Evolutionary conservation across 176 grass and related monocot species (phyloP).

Genomic region (Avena atlantica): DNA sequence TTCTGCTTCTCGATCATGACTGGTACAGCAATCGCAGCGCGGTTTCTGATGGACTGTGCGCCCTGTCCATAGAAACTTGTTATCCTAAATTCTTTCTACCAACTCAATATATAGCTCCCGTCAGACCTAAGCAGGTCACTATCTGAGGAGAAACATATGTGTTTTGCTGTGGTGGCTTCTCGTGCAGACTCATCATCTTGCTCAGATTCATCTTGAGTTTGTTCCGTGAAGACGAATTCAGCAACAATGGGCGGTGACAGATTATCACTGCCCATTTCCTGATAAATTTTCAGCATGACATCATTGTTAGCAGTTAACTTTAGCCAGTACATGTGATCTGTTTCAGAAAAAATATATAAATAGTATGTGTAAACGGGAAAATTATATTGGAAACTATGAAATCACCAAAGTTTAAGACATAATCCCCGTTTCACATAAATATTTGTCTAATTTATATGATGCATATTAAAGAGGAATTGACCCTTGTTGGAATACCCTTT

Average conservation of each 20-base stretch:
- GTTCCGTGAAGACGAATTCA: constrained; percentile 70
- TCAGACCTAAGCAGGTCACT: not conserved
- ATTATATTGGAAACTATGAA: not conserved
- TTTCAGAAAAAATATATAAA: not conserved
- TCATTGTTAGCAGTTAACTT: not conserved
- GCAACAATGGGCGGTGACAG: constrained; percentile 60
- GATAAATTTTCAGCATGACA: constrained; percentile 2
- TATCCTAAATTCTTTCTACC: constrained; percentile 3
- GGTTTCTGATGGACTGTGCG: not conserved
- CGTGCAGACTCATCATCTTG: not conserved
- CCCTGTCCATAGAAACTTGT: not conserved
- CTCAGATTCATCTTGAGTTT: not conserved
- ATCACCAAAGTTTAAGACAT: not conserved
- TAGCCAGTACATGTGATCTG: too few relatives aligned
- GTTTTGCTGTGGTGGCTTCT: not conserved
- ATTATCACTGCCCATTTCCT: constrained; percentile 92
- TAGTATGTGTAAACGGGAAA: not conserved
- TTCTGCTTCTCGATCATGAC: not conserved
- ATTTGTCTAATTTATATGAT: not conserved
- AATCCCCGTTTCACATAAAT: not conserved
- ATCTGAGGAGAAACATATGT: constrained; percentile 28
- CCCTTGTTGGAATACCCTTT: constrained; percentile 78
- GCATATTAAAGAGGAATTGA: constrained; percentile 34
- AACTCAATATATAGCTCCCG: not conserved
- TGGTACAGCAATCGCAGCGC: not conserved